phyloP scores from a whole-genome alignment of 352 stramenopile genomes.

The Globisporangium mamillatum region DNA sequence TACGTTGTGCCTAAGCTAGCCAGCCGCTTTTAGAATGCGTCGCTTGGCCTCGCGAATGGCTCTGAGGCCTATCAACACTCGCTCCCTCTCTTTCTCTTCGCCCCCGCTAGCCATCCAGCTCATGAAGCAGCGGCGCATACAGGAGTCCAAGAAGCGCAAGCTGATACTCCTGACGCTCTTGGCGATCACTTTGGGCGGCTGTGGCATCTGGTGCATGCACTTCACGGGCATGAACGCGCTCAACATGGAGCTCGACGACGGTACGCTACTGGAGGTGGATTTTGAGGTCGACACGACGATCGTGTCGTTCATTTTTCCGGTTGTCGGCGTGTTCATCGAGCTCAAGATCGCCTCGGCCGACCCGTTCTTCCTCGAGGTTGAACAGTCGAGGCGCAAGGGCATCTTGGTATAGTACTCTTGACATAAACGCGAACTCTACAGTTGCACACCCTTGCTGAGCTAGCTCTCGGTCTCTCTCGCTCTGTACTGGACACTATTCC shows the following conservation, averaged over 20 bases:
- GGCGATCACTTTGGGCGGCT: slow-evolving; percentile 41
- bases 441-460: too few species aligned
- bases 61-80: too few species aligned
- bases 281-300: slow-evolving; percentile 58
- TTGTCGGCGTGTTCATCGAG: slow-evolving; percentile 51
- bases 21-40: too few species aligned
- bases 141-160: slow-evolving; percentile 30
- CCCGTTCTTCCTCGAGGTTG: slow-evolving; percentile 60
- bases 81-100: too few species aligned
- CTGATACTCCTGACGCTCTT: slow-evolving; percentile 36
- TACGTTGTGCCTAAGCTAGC: slow-evolving; percentile 17
- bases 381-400: slow-evolving; percentile 35
- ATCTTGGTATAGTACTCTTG: slow-evolving; percentile 5
- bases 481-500: too few species aligned
- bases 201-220: slow-evolving; percentile 70
- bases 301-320: slow-evolving; percentile 49
- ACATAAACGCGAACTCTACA: too few species aligned
- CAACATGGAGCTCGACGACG: slow-evolving; percentile 30
- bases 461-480: too few species aligned
- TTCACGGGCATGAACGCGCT: slow-evolving; percentile 68
- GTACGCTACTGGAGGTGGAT: slow-evolving; percentile 32
- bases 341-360: slow-evolving; percentile 54
- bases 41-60: too few species aligned
- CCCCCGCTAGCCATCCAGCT: slow-evolving; percentile 46
- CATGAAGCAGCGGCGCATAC: slow-evolving; percentile 64